Evolutionary conservation across 495 filamentous ascomycete genomes (phyloP).

Genomic region (Parmelia sp.): DNA sequence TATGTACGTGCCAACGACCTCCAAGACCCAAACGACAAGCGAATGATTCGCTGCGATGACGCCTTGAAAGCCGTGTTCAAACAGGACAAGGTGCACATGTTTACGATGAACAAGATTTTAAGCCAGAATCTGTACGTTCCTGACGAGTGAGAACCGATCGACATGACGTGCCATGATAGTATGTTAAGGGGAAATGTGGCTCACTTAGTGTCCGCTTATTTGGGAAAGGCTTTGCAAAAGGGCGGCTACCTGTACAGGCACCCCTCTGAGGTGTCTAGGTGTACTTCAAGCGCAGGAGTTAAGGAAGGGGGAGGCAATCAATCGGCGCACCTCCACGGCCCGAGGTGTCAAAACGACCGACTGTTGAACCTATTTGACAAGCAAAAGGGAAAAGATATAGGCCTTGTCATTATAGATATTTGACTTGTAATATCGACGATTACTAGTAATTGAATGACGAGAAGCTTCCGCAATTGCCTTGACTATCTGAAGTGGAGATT

Average conservation of each 20-base stretch:
- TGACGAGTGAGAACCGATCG: constrained; percentile 44
- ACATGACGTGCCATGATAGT: background rate
- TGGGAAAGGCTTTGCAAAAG: background rate
- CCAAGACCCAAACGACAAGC: constrained; percentile 84
- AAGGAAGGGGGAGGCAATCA: background rate
- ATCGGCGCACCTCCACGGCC: no score
- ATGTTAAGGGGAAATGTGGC: background rate
- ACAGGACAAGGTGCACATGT: constrained; percentile 89
- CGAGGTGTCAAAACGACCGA: background rate
- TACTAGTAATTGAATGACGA: background rate
- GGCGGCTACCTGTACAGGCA: background rate
- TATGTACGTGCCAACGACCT: constrained; percentile 83
- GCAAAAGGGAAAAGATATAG: background rate
- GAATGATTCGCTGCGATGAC: constrained; percentile 89
- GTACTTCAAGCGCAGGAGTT: background rate
- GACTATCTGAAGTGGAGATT: no score
- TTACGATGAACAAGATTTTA: constrained; percentile 88
- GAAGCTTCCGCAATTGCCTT: background rate
- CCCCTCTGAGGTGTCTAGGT: background rate
- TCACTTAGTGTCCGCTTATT: background rate
- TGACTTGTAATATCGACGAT: background rate
- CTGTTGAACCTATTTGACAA: background rate
- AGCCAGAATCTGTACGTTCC: constrained; percentile 59
- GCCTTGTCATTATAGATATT: background rate
- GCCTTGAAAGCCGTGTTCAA: constrained; percentile 86